Percentiles rank a stretch among this genome's conserved stretches.
phyloP scores from a whole-genome alignment of 2,329 filamentous ascomycete species.

The Pseudopithomyces maydicus region DNA sequence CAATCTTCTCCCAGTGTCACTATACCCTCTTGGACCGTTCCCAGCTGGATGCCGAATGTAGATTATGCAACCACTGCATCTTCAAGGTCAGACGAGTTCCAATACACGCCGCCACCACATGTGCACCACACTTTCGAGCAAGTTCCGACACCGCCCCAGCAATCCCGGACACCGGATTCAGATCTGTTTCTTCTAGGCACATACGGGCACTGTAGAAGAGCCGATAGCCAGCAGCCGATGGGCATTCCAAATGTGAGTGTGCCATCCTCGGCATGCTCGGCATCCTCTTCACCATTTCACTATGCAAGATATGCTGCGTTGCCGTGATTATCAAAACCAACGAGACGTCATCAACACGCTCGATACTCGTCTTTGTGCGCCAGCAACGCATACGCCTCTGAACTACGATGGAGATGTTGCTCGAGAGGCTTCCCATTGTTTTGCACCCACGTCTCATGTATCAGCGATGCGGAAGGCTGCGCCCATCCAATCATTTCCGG shows the following conservation, averaged over 20 bases:
- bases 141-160: slow-evolving; percentile 17
- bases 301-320: slow-evolving; percentile 1
- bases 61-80: slow-evolving; percentile 12
- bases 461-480: background rate
- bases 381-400: background rate
- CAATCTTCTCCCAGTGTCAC: slow-evolving; percentile 18
- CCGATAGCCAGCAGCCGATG: slow-evolving; percentile 12
- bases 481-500: background rate
- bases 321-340: background rate
- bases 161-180: slow-evolving; percentile 14
- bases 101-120: slow-evolving; percentile 18
- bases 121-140: slow-evolving; percentile 18
- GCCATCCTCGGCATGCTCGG: slow-evolving; percentile 18
- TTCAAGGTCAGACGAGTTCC: slow-evolving; percentile 16
- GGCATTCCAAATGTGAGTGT: slow-evolving; percentile 20
- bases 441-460: background rate
- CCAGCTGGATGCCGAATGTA: slow-evolving; percentile 24
- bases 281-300: slow-evolving; percentile 12
- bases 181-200: slow-evolving; percentile 20
- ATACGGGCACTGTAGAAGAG: slow-evolving; percentile 10
- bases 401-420: background rate
- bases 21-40: slow-evolving; percentile 23
- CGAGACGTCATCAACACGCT: no score
- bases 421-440: background rate
- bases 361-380: background rate